Evolutionary conservation across 768 basidiomycete species (phyloP), one percentile per base, ranked within the genome.

Genomic region (Suillus americanus): DNA sequence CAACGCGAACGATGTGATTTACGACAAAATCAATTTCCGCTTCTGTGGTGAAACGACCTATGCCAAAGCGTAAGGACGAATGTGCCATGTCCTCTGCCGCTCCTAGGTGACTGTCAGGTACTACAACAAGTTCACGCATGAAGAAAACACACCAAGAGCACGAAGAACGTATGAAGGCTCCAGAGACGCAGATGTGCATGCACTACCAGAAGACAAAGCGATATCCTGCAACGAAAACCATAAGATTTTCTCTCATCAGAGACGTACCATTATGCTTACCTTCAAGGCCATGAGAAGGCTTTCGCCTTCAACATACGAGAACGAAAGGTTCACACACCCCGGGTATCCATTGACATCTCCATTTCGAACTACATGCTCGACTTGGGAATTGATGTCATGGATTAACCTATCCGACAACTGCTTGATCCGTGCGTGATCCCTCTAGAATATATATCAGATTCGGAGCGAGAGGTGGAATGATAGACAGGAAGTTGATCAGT

Each of bases 31-130:
- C 97, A 64, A 99, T 85, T 79, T 99, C 97, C 4, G 89, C 93
- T 74, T 98, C 95, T 2, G 97, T 99, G 20, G 97, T 99, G 78
- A 99, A 99, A 25, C 97, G 89, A 30, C 97, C 97, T 66, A 99
- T 91, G 54, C 97, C 97, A 77, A 99, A 99, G 30, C 97, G 91
- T 62, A 99, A 83, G 20, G 95, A 97, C 20, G 95, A 97, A 75
- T 99, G 97, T 0, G 97, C 97, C 95, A 98, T 97, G 72, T 99
- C 97, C 75, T 99, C 97, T 33, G 95, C 95, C 41, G 97, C 94
- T 69, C 94, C 92, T 90, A 46, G 64, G 60, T 28, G 66, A 51
- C 25, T 25, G 60, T 20, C 46, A 40, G 46, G 67, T 18, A 45
- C 35, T 10, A 56, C 33, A 20, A 14, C 41, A 16, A 61, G 30